Conservation (phyloP, 1,284 basidiomycete genomes). For the Microbotryum silenes-acaulis region DNA sequence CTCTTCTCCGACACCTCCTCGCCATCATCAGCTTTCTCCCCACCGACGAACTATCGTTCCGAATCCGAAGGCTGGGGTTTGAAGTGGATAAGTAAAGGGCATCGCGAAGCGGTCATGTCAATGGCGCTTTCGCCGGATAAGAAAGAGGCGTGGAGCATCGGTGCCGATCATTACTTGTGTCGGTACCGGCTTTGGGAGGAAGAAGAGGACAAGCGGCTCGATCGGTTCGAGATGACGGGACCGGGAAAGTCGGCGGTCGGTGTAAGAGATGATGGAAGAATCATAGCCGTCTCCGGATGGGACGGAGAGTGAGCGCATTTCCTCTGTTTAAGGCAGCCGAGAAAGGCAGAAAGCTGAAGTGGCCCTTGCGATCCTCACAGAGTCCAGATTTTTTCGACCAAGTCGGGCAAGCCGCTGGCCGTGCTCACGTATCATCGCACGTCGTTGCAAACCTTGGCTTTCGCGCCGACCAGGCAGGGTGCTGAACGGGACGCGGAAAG, state of each 20-base stretch:
- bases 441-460: conserved; percentile 32
- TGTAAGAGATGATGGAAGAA: conserved; percentile 22
- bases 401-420: conserved; percentile 32
- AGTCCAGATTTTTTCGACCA: conserved; percentile 26
- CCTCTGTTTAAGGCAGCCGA: neutral
- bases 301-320: conserved; percentile 29
- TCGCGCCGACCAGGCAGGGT: conserved; percentile 4
- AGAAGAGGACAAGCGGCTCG: neutral
- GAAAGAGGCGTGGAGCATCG: conserved; percentile 24
- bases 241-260: conserved; percentile 20
- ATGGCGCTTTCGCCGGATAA: conserved; percentile 14
- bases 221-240: conserved; percentile 15
- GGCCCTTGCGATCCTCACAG: conserved; percentile 6
- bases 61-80: conserved; percentile 31
- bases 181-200: conserved; percentile 24
- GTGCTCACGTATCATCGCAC: conserved; percentile 32
- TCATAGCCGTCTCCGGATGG: conserved; percentile 35
- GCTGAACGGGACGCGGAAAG: neutral
- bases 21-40: neutral
- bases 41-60: neutral
- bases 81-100: conserved; percentile 26
- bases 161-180: conserved; percentile 29
- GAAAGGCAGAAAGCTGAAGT: neutral
- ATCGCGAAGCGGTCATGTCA: conserved; percentile 33
- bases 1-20: conserved; percentile 23